Base-by-base conservation (phyloP, 192 early-diverging fungal species). In the Coemansia sp. region DNA sequence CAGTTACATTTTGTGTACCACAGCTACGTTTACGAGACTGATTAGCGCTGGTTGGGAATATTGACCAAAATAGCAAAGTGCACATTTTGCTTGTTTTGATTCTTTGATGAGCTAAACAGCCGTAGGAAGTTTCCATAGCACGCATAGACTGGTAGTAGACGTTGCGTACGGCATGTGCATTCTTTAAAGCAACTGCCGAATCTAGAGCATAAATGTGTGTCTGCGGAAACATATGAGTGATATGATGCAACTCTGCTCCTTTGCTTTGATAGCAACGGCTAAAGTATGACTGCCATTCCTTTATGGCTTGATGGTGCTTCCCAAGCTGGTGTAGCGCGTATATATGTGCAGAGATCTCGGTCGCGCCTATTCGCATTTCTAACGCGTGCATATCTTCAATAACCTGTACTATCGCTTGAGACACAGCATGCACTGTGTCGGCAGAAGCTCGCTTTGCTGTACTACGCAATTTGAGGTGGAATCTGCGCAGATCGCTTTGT, bases 341-440 rank as follows among this genome's bases (percentile, higher is more conserved):
- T 18, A 69, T 50, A 4, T 43, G 47, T 0, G 61, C 61, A 6
- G 57, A 61, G 12, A 54, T 45, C 54, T 76, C 72, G 1, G 72
- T 76, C 31, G 72, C 72, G 3, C 72, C 72, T 6, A 76, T 47
- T 0, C 62, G 58, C 39, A 76, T 45, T 0, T 59, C 67, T 28
- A 64, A 30, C 40, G 14, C 21, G 36, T 41, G 46, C 66, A 76
- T 76, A 20, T 76, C 66, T 9, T 57, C 62, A n/a, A 76, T 47
- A 2, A 58, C 51, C 15, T 41, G 38, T 3, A 61, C 51, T 2
- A 69, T 28, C 15, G 56, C 39, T n/a, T n/a, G 3, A 33, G 40
- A 41, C 23, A 36, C 56, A 9, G 56, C 46, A 3, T 5, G 18
- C 19, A 6, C 14, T 5, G 30, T 37, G 14, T n/a, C 16, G 3